Percentiles rank a stretch among this genome's conserved stretches.
Conservation (phyloP, 345 rosid genomes). For the Microthlaspi erraticum region DNA sequence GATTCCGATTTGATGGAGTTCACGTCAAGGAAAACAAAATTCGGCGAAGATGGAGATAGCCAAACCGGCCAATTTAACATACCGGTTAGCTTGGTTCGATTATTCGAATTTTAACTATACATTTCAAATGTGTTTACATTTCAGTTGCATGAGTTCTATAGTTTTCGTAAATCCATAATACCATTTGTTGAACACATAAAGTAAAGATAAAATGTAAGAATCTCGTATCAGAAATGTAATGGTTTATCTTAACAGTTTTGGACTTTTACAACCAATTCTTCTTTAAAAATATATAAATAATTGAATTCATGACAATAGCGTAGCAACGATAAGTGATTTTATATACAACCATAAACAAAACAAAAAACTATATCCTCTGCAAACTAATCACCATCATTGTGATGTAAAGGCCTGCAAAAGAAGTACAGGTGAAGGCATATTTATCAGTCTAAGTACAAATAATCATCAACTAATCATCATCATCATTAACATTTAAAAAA, state of each 20-base stretch:
- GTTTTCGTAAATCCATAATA: too few relatives aligned
- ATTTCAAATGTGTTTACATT: too few relatives aligned
- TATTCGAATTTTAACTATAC: too few relatives aligned
- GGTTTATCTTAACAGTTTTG: too few relatives aligned
- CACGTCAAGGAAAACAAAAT: not conserved
- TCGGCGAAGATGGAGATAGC: not conserved
- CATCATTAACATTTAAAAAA: not conserved
- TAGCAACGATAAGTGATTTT: not conserved
- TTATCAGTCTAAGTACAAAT: not conserved
- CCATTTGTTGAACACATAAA: too few relatives aligned
- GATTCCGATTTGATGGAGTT: slow-evolving; percentile 6
- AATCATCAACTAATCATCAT: not conserved
- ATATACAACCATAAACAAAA: not conserved
- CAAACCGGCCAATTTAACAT: not conserved
- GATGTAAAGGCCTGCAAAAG: slow-evolving; percentile 71
- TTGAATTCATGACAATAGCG: not conserved
- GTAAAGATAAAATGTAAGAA: too few relatives aligned
- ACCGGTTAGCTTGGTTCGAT: slow-evolving; percentile 27
- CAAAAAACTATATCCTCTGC: not conserved
- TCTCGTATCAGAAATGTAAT: too few relatives aligned
- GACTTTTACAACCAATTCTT: too few relatives aligned
- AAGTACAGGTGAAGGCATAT: not conserved
- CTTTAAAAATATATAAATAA: not conserved
- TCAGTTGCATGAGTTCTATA: too few relatives aligned
- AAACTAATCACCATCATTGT: slow-evolving; percentile 39